phyloP scores from a whole-genome alignment of 2,329 filamentous ascomycete species.

The Ascochyta fabae region DNA sequence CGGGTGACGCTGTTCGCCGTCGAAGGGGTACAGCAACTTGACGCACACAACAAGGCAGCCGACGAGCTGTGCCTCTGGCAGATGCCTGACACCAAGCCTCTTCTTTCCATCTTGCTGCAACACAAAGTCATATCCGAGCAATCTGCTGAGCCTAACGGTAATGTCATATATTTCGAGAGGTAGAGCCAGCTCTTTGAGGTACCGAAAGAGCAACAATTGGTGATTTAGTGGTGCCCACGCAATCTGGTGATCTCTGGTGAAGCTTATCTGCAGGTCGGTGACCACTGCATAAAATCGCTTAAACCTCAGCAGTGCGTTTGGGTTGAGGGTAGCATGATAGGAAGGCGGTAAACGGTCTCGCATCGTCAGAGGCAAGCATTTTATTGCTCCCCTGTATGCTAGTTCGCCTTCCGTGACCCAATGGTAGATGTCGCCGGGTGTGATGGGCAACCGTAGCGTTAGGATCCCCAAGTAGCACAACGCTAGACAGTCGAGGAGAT shows the following conservation, averaged over 20 bases:
- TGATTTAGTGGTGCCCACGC: slow-evolving; percentile 75
- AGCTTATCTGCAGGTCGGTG: slow-evolving; percentile 67
- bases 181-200: slow-evolving; percentile 73
- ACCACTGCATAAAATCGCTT: slow-evolving; percentile 70
- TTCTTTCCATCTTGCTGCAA: slow-evolving; percentile 56
- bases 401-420: slow-evolving; percentile 74
- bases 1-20: slow-evolving; percentile 61
- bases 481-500: slow-evolving; percentile 74
- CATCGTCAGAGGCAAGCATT: slow-evolving; percentile 68
- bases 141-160: slow-evolving; percentile 62
- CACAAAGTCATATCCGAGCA: slow-evolving; percentile 62
- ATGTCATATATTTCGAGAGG: slow-evolving; percentile 73
- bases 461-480: slow-evolving; percentile 81
- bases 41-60: slow-evolving; percentile 74
- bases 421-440: slow-evolving; percentile 71
- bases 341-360: slow-evolving; percentile 66
- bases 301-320: slow-evolving; percentile 53
- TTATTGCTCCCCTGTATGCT: slow-evolving; percentile 70
- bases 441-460: slow-evolving; percentile 77
- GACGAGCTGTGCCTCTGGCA: slow-evolving; percentile 75
- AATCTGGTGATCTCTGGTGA: slow-evolving; percentile 72
- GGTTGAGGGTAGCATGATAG: slow-evolving; percentile 67
- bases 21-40: slow-evolving; percentile 81
- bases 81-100: slow-evolving; percentile 43
- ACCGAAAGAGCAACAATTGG: slow-evolving; percentile 70